Conservation (phyloP, 2,329 filamentous ascomycete genomes). For the Neofusicoccum umdonicola region DNA sequence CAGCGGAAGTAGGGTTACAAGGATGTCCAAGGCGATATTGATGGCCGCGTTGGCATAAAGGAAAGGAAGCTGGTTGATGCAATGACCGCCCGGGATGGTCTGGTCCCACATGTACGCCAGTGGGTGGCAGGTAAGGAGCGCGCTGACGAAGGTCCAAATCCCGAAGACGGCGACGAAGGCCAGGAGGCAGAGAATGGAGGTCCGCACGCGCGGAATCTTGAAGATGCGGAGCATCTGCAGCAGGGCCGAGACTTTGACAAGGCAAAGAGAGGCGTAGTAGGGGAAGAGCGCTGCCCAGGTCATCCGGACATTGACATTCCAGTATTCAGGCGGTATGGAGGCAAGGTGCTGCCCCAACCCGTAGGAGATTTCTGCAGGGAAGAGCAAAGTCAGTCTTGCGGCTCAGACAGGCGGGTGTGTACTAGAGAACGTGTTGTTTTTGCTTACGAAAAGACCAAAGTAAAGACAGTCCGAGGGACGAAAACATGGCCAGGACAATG, state of each 20-base stretch:
- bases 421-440: no score
- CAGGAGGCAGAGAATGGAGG: neutral
- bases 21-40: slow-evolving; percentile 16
- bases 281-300: slow-evolving; percentile 6
- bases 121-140: slow-evolving; percentile 10
- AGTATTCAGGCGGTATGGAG: neutral
- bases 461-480: neutral
- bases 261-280: slow-evolving; percentile 16
- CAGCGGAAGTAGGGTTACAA: slow-evolving; percentile 6
- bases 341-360: slow-evolving; percentile 2
- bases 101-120: no score
- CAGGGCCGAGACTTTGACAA: slow-evolving; percentile 18
- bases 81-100: neutral
- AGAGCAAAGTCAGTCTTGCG: no score
- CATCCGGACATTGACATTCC: neutral
- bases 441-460: slow-evolving; percentile 3
- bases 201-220: slow-evolving; percentile 1
- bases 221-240: slow-evolving; percentile 17
- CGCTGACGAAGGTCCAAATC: slow-evolving; percentile 1
- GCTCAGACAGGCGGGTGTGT: no score
- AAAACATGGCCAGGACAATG: slow-evolving; percentile 2
- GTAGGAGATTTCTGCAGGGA: neutral
- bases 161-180: slow-evolving; percentile 3
- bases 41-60: slow-evolving; percentile 10
- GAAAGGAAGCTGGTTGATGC: slow-evolving; percentile 4